These are phyloP conservation scores for Nakataea oryzae DNA, from an alignment of 2,329 filamentous ascomycete genomes.

Conservation along the genomic window DNA sequence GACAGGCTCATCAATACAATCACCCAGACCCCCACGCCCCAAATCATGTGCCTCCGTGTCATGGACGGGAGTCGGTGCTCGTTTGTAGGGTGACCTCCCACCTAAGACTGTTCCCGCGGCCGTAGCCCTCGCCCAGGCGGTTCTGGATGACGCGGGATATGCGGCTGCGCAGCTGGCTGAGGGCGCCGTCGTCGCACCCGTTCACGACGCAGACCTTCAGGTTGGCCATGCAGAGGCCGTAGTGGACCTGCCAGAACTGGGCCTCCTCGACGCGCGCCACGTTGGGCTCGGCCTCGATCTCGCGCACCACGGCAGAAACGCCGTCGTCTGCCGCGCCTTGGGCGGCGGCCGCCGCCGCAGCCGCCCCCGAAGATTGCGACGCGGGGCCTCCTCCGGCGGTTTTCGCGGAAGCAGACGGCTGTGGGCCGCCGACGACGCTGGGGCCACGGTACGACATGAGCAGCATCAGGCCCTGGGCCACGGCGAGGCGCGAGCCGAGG, in stretches of 20 bases:
- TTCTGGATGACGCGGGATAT: conserved; percentile 74
- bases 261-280: conserved; percentile 78
- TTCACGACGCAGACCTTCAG: conserved; percentile 63
- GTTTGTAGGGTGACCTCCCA: conserved; percentile 94
- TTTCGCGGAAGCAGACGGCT: not conserved
- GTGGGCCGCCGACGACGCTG: conserved; percentile 4
- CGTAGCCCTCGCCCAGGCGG: conserved; percentile 78
- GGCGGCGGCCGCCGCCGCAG: not conserved
- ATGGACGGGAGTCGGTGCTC: conserved; percentile 24
- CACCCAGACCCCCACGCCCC: no score
- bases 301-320: conserved; percentile 66
- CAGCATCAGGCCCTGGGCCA: conserved; percentile 84
- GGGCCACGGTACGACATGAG: conserved; percentile 70
- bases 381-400: conserved; percentile 12
- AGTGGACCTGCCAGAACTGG: conserved; percentile 97
- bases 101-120: conserved; percentile 62
- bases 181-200: conserved; percentile 57
- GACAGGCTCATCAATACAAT: no score
- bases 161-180: conserved; percentile 64
- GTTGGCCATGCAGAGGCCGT: conserved; percentile 92
- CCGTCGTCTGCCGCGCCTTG: conserved; percentile 2
- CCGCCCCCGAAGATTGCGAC: not conserved
- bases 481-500: conserved; percentile 72
- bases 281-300: conserved; percentile 71
- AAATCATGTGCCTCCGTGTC: not conserved